Evolutionary conservation across 495 filamentous ascomycete genomes (phyloP).

Genomic region (Wilcoxina mikolae): DNA sequence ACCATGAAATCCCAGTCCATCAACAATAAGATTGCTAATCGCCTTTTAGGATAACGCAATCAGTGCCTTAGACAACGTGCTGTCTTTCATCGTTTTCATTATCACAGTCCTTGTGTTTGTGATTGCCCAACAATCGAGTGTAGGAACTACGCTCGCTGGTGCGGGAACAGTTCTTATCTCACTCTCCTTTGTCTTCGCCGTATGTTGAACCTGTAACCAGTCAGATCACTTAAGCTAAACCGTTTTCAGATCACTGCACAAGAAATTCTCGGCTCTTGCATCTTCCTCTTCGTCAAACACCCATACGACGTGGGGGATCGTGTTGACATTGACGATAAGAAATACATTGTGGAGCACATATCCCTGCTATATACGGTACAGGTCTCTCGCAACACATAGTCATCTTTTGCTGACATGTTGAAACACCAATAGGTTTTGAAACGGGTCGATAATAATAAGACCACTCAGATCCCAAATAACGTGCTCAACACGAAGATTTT

Average conservation of each 20-base stretch:
- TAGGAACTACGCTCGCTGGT: slow-evolving; percentile 79
- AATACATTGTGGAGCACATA: slow-evolving; percentile 80
- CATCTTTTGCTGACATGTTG: too few species aligned
- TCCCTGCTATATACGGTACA: slow-evolving; percentile 88
- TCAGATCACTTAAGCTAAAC: too few species aligned
- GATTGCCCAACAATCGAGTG: slow-evolving; percentile 25
- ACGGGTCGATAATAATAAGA: slow-evolving; percentile 61
- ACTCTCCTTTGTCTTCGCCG: slow-evolving; percentile 87
- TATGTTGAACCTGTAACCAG: too few species aligned
- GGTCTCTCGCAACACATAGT: too few species aligned
- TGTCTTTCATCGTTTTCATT: slow-evolving; percentile 62
- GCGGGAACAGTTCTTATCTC: slow-evolving; percentile 88
- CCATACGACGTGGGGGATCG: slow-evolving; percentile 83
- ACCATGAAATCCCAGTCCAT: background rate
- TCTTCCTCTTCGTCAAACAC: slow-evolving; percentile 94
- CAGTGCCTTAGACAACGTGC: slow-evolving; percentile 69
- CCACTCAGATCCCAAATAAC: slow-evolving; percentile 82
- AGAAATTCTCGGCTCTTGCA: slow-evolving; percentile 87
- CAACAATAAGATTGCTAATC: background rate
- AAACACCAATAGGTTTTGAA: too few species aligned
- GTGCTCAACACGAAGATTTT: slow-evolving; percentile 81
- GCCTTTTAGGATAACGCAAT: slow-evolving; percentile 60
- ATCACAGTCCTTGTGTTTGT: slow-evolving; percentile 76
- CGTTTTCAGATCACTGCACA: slow-evolving; percentile 74
- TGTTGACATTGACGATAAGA: slow-evolving; percentile 61